Evolutionary conservation across 1,139 yeast species (phyloP), one percentile per base, ranked within the genome.

Genomic region (Wickerhamiella pararugosa): DNA sequence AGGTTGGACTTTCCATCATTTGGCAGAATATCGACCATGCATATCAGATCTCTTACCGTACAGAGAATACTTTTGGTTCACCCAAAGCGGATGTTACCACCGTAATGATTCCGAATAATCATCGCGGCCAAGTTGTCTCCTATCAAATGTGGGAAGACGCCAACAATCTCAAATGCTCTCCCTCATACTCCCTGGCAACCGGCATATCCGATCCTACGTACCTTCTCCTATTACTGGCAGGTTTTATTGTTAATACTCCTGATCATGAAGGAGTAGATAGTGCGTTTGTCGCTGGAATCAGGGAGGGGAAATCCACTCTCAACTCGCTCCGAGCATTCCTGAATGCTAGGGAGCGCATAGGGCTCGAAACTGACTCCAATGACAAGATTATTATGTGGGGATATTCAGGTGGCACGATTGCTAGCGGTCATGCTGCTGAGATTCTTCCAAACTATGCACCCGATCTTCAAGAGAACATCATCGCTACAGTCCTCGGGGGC

Each of bases 131-230:
- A 33, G 32, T 59, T 34, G 43, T 57, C 6, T 55, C 58, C 1
- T 58, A 49, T 49, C 59, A 56, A 49, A 36, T 47, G 28, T 49
- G 56, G 10, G 61, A 59, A 41, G 63, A 59, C 32, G 43, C 60
- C 2, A 42, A 51, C 30, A 40, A 29, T 41, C 35, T 51, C 27
- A 49, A 51, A 37, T 58, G 62, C 42, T 49, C 59, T 5, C 62
- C 62, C 1, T 53, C 59, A 9, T 57, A 56, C 41, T 45, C 52
- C 34, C 40, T 58, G 29, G 51, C 52, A 38, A 35, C 41, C 27
- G 44, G 47, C 7, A 38, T 37, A 7, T 40, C 40, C 15, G 40
- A 47, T 28, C 47, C 50, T 10, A 46, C 41, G 15, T 30, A 47
- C 29, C 47, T 48, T 35, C 5, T 31, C 7, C n/a, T 31, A 21